Base-by-base conservation (phyloP, 2,329 filamentous ascomycete species). In the Fusarium tuaranense region DNA sequence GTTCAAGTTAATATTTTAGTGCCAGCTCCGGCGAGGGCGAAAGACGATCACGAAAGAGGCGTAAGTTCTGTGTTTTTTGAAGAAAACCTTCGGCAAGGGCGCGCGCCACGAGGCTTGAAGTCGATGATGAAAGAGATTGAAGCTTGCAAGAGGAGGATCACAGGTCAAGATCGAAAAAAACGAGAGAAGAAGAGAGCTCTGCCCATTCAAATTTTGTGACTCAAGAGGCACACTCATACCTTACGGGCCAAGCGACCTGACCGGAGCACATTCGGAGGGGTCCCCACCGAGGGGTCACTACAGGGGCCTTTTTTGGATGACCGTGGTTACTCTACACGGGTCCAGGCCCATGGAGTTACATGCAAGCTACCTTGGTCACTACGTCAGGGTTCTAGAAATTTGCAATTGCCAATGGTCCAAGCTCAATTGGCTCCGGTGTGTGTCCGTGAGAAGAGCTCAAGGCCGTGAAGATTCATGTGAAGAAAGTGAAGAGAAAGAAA, bases 241-340 rank as follows among this genome's bases (percentile, higher is more conserved):
- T 27, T 36, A 53, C n/a, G 55, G 53, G 27, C 27, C 59, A 68
- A 63, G 61, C 59, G 69, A 76, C 74, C 78, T 80, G 80, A 80
- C 74, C 78, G 80, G 80, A 80, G 76, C 72, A 64, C 71, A 72
- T 73, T 81, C 80, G 80, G 80, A 81, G 77, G 71, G 25, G 60
- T 70, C 76, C 76, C 79, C 79, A 80, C 77, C 75, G 68, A 76
- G 76, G 76, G 77, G 76, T 77, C 64, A 51, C 30, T 44, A 48
- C 62, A 44, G 46, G 69, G 57, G 51, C 59, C 41, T 48, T 55
- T n/a, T 55, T 20, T 48, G 60, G 46, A 14, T 67, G 12, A 12
- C 6, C 4, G 32, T 22, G 62, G 67, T 48, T 51, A 16, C 61
- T 75, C 74, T 73, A 60, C 46, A 64, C 68, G 51, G 67, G 59